phyloP scores from a whole-genome alignment of 2,329 filamentous ascomycete genomes.

The Cordyceps farinosa region DNA sequence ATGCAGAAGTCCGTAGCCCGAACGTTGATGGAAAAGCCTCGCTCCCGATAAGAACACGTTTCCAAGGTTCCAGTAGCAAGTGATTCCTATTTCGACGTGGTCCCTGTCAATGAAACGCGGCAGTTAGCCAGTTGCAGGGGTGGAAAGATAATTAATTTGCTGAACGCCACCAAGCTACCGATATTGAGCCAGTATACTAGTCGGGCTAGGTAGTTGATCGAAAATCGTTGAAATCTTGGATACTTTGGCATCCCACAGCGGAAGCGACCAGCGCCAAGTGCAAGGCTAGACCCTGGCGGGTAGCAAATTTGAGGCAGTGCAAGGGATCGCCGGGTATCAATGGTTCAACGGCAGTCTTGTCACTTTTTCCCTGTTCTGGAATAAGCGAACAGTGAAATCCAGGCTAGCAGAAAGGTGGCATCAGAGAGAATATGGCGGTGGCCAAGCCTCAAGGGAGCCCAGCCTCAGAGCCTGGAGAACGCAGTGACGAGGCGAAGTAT shows the following conservation, averaged over 20 bases:
- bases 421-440: neutral
- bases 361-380: neutral
- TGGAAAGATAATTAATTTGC: neutral
- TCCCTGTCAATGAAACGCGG: slow-evolving; percentile 1
- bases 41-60: neutral
- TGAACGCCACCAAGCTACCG: neutral
- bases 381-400: neutral
- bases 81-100: neutral
- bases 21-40: neutral
- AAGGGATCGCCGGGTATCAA: neutral
- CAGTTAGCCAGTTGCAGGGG: slow-evolving; percentile 12
- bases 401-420: neutral
- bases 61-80: neutral
- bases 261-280: neutral
- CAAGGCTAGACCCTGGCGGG: neutral
- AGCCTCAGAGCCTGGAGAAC: too few species aligned
- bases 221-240: neutral
- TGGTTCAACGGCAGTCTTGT: neutral
- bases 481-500: too few species aligned
- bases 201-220: neutral
- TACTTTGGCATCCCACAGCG: neutral
- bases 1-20: neutral
- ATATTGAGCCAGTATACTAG: neutral
- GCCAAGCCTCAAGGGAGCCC: too few species aligned
- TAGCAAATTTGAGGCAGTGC: neutral